phyloP scores from a whole-genome alignment of 75 land plant species.

The Cryptomeria japonica region DNA sequence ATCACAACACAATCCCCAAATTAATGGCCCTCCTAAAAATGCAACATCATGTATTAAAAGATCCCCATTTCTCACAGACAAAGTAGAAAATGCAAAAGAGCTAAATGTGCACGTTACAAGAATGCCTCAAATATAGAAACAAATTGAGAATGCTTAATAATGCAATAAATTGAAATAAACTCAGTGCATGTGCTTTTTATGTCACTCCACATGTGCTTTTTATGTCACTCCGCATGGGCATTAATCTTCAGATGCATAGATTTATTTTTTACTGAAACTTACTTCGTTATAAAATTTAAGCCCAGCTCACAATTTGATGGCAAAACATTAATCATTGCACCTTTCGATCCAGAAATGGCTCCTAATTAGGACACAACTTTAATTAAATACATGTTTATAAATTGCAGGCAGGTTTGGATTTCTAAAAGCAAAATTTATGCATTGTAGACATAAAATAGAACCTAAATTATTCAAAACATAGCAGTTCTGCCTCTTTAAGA shows the following conservation, averaged over 20 bases:
- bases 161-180: background rate
- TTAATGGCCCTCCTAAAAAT: background rate
- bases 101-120: background rate
- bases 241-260: background rate
- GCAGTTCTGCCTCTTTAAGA: background rate
- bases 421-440: background rate
- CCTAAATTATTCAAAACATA: background rate
- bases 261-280: background rate
- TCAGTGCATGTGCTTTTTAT: background rate
- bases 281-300: background rate
- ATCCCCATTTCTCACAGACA: background rate
- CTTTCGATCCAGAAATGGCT: background rate
- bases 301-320: background rate
- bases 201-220: background rate
- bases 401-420: background rate
- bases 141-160: background rate
- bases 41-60: background rate
- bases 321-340: background rate
- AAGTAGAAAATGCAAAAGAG: background rate
- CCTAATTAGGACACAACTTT: background rate
- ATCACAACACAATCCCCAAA: background rate
- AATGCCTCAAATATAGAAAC: background rate
- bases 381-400: background rate
- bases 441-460: background rate
- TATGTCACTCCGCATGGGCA: background rate